A percentile compares a stretch with the other conserved stretches of the same genome.
Conservation (phyloP, 176 grass and related monocot genomes). For the Phoenix dactylifera region DNA sequence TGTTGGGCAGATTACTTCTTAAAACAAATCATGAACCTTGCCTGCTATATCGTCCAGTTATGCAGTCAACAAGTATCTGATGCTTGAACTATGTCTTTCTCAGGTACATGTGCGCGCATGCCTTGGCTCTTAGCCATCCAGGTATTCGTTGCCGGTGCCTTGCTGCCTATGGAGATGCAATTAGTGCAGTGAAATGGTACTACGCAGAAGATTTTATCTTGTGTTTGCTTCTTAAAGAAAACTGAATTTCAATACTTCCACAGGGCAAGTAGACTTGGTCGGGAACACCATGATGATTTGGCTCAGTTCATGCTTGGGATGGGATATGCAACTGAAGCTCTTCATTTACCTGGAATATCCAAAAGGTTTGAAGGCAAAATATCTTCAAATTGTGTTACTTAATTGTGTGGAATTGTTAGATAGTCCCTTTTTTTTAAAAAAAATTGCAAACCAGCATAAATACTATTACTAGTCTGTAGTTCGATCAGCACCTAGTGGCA, state of each 20-base stretch:
- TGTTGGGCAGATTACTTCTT: no score
- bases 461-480: no score
- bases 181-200: slow-evolving; percentile 98
- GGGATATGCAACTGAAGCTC: slow-evolving; percentile 99
- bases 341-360: slow-evolving; percentile 99
- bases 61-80: not conserved
- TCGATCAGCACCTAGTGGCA: no score
- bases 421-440: no score
- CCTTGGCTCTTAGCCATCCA: slow-evolving; percentile 96
- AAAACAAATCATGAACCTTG: no score
- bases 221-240: slow-evolving; percentile 1
- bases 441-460: no score
- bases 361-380: slow-evolving; percentile 44
- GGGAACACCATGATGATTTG: slow-evolving; percentile 97
- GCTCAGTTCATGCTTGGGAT: slow-evolving; percentile 99
- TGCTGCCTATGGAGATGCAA: slow-evolving; percentile 95
- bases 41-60: no score
- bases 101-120: slow-evolving; percentile 99
- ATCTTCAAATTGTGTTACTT: slow-evolving; percentile 3
- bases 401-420: no score
- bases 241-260: slow-evolving; percentile 18
- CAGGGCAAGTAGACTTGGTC: slow-evolving; percentile 93
- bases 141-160: slow-evolving; percentile 95
- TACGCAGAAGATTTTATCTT: slow-evolving; percentile 15
- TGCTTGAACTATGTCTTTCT: not conserved